Base-by-base conservation (phyloP, 257 asterid genomes). In the Solanum neorickii region DNA sequence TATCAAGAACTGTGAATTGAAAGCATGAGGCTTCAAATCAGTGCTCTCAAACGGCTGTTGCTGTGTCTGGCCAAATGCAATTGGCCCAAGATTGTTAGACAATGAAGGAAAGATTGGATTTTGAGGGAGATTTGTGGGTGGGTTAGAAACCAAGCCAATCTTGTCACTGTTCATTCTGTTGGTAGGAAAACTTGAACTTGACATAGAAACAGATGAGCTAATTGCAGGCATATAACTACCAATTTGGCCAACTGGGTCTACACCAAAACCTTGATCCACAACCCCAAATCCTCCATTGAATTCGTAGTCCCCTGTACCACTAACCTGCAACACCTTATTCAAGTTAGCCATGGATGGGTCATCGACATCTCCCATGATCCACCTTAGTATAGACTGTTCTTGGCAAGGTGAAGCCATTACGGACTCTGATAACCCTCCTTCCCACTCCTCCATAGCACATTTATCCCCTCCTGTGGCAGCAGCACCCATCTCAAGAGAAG, bases 291-390 rank as follows among this genome's bases (percentile, higher is more conserved):
- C 93, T 9, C 90, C 93, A 86, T 89, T 88, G 83, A 94, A 92
- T 62, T 92, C 98, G 60, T 92, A 93, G 86, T 94, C 96, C 75
- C 92, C 80, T 60, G 94, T 87, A 37, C 92, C 93, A 35, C 93
- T 90, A 66, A 90, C 89, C 39, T 95, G 99, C 83, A 92, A 89
- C 15, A 83, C 91, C 92, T 92, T 95, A 80, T 91, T 92, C 84
- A 93, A 90, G 83, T 89, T 93, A 14, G 89, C 94, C 94, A 93
- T 92, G 5, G 98, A 91, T 12, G 95, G 95, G 92, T 95, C 98
- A 62, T 94, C 99, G 87, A 94, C 98, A 91, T 94, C 99, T 14
- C 96, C 98, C 98, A 96, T 94, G 91, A 96, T 94, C 98, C 97
- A 95, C 62, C 95, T 92, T 77, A 94, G 87, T 37, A 95, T 88